Percentiles rank a stretch among this genome's conserved stretches.
phyloP scores from a whole-genome alignment of 1,284 basidiomycete genomes.

The Boletus smithii region DNA sequence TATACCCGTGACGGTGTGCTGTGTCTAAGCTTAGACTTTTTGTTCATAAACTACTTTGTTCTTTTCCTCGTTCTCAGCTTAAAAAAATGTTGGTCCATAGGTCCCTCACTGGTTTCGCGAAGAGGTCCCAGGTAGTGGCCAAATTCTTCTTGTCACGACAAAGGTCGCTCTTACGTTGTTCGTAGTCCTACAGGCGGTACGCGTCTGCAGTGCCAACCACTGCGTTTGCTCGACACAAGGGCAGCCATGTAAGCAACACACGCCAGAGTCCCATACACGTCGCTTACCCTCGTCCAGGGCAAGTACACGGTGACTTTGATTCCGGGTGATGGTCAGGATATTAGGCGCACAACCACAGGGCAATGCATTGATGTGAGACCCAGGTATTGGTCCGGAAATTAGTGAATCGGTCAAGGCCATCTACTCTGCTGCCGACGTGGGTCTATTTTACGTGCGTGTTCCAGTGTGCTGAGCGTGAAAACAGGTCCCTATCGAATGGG shows the following conservation, averaged over 20 bases:
- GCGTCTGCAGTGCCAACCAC: conserved; percentile 78
- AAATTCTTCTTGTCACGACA: conserved; percentile 5
- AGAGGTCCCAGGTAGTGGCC: conserved; percentile 44
- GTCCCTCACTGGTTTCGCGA: conserved; percentile 53
- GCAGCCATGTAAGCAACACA: conserved; percentile 62
- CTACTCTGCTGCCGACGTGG: conserved; percentile 82
- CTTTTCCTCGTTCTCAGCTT: conserved; percentile 1
- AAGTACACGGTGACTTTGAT: conserved; percentile 94
- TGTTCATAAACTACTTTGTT: conserved; percentile 7
- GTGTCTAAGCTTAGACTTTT: conserved; percentile 6
- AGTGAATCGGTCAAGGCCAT: conserved; percentile 94
- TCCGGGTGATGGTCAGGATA: conserved; percentile 79
- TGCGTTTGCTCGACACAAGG: conserved; percentile 86
- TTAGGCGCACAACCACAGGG: conserved; percentile 25
- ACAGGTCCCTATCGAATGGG: conserved; percentile 96
- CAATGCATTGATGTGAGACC: conserved; percentile 17
- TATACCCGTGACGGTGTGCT: too few relatives aligned
- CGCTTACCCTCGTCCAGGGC: conserved; percentile 53
- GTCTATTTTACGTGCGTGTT: conserved; percentile 17
- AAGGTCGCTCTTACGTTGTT: conserved; percentile 16
- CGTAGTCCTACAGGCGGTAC: conserved; percentile 57
- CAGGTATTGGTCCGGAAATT: conserved; percentile 98
- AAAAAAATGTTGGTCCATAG: conserved; percentile 56
- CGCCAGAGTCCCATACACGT: neutral
- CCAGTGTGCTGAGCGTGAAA: conserved; percentile 7